Base-by-base conservation (phyloP, 441 rosid genomes). In the Macaranga tanarius region DNA sequence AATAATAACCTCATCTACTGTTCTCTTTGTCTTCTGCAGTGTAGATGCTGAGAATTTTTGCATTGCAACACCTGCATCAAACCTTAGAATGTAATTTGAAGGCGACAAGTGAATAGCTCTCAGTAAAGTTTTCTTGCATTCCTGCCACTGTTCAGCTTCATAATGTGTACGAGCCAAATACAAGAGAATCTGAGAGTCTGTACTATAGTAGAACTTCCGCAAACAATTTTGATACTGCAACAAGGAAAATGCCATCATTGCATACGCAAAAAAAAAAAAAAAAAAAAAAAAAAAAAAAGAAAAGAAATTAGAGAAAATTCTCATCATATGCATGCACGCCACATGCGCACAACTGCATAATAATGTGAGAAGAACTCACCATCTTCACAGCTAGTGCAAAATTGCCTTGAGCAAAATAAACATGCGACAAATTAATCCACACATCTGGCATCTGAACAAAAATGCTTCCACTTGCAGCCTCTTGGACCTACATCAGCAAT, bases 121-220 rank as follows among this genome's bases (percentile, higher is more conserved):
- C 73, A 93, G 78, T 62, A 96, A 81, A 71, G 97, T 86, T 86
- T 89, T 96, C 86, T 93, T 96, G 97, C 99, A 96, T 69, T 96
- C 98, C 88, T 93, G 99, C 99, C 99, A 96, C 77, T 93, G 97
- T 83, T 96, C 99, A 77, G 99, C 99, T 89, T 96, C 99, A 84
- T 93, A 93, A 86, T 92, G 92, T 64, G 97, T 93, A 73, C 98
- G 96, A 56, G 99, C 98, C 76, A 96, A 73, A 83, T 96, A 96
- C 65, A 96, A 96, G 85, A 90, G 97, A 83, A 90, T 88, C 73
- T 93, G 98, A 67, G 91, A 89, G 82, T 96, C 98, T 59, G 98
- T 96, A 81, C 88, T 90, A 76, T 86, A 62, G 77, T 83, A 90
- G 81, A 93, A 96, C 87, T 93, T 96, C 89, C 93, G 85, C 89